Evolutionary conservation across 345 rosid genomes (phyloP), one percentile per base, ranked within the genome.

Genomic region (Orychophragmus violaceus): DNA sequence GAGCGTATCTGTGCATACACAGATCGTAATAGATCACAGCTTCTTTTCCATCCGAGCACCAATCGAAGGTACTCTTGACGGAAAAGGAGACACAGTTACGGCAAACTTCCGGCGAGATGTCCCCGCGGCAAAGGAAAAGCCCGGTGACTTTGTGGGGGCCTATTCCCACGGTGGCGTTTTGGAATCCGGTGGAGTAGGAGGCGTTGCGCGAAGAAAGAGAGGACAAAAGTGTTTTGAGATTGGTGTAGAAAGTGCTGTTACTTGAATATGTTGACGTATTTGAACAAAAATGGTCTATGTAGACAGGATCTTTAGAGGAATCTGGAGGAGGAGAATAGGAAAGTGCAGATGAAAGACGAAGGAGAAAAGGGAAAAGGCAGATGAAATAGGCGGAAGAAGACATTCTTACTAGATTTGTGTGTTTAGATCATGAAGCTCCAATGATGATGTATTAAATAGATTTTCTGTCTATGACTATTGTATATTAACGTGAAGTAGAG

Each of bases 1-100:
- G 22, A 2, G 82, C 74, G 54, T 78, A 80, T 7, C 77, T 68
- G 24, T 81, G 3, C 59, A 52, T 41, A 48, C 87, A 85, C 41
- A 21, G 12, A 0, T 53, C 80, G 37, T 41, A 80, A 69, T 57
- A 79, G 14, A 82, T 0, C 1, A 67, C 64, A 6, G 59, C 63
- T 8, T 27, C 24, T 35, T 33, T 81, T 16, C 32, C 27, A 3
- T 1, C 17, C 0, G 77, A 76, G 48, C 89, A 82, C 0, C 0
- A 4, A 9, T 0, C 3, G 7, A 19, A 4, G 18, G 72, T 6
- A 0, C 70, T 0, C 0, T 13, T 27, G 9, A 68, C 23, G 1
- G 83, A 61, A 1, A 13, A 29, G 3, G 0, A 1, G 11, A 67
- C 56, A 25, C 71, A 67, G 19, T 0, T 6, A 16, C 35, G 55